Conservation (phyloP, 352 stramenopile genomes). For the Pythium coloratum region DNA sequence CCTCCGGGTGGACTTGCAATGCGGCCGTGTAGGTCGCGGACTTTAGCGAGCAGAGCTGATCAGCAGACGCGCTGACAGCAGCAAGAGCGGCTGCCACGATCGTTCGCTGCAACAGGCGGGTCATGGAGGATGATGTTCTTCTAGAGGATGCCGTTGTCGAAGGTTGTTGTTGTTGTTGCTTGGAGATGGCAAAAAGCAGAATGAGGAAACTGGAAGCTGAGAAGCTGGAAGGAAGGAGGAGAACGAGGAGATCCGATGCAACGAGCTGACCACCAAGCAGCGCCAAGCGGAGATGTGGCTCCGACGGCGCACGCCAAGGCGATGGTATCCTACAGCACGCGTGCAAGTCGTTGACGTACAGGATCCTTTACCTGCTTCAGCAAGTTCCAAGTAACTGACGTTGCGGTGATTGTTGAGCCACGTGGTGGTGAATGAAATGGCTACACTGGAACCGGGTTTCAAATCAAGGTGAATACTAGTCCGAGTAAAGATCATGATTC, state of each 20-base stretch:
- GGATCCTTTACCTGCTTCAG: background rate
- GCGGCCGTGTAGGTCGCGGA: conserved; percentile 46
- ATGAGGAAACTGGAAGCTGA: background rate
- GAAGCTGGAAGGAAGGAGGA: background rate
- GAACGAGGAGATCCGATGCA: background rate
- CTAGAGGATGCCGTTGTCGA: background rate
- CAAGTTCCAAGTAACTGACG: background rate
- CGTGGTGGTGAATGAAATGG: background rate
- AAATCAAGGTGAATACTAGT: background rate
- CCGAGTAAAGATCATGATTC: no score
- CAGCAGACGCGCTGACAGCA: conserved; percentile 10
- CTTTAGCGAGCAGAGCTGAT: conserved; percentile 52
- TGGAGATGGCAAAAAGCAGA: conserved; percentile 8
- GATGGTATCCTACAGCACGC: conserved; percentile 6
- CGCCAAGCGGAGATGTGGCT: background rate
- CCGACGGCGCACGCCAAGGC: conserved; percentile 8
- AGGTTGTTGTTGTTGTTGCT: conserved; percentile 6
- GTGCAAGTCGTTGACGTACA: background rate
- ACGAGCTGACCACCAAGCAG: background rate
- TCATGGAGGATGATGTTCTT: conserved; percentile 1
- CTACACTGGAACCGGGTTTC: background rate
- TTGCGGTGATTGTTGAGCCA: background rate
- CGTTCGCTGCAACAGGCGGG: conserved; percentile 6
- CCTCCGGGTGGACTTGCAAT: conserved; percentile 42
- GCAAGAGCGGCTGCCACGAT: background rate